These are phyloP conservation scores for Colletotrichum gigasporum DNA, from an alignment of 2,329 filamentous ascomycete genomes.

Conservation along the genomic window DNA sequence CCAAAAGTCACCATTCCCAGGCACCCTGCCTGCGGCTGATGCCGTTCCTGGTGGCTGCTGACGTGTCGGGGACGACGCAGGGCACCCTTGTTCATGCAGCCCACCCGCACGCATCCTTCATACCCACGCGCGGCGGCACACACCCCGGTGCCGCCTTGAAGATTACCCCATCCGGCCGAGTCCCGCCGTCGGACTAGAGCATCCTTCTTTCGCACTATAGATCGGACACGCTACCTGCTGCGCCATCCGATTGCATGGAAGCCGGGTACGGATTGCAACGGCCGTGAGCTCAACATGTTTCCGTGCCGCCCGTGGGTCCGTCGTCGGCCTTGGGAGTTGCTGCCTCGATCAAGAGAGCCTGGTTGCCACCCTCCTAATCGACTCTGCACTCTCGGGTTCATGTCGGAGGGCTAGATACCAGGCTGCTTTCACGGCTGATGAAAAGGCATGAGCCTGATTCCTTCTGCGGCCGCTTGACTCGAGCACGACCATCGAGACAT, in stretches of 20 bases:
- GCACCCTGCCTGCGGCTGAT: not conserved
- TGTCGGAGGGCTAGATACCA: not conserved
- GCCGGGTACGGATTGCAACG: not conserved
- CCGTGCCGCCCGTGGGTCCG: not conserved
- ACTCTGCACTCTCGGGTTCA: too few species aligned
- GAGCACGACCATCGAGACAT: not conserved
- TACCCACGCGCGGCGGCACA: not conserved
- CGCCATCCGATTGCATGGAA: not conserved
- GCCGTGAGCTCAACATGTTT: not conserved
- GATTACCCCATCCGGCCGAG: not conserved
- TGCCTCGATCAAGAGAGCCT: not conserved
- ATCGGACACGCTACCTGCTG: not conserved
- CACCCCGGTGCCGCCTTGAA: not conserved
- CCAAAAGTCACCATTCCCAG: not conserved
- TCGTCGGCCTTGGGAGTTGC: too few species aligned
- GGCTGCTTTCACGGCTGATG: not conserved
- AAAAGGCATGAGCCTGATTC: not conserved
- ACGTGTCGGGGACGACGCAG: not conserved
- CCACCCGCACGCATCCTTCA: not conserved
- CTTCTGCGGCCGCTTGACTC: not conserved
- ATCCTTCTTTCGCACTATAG: not conserved
- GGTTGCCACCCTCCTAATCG: too few species aligned
- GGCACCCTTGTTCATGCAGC: not conserved
- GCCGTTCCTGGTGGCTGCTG: not conserved
- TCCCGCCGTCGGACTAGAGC: not conserved